Base-by-base conservation (phyloP, 371 early-diverging fungal genomes). In the Haplosporangium sp. region DNA sequence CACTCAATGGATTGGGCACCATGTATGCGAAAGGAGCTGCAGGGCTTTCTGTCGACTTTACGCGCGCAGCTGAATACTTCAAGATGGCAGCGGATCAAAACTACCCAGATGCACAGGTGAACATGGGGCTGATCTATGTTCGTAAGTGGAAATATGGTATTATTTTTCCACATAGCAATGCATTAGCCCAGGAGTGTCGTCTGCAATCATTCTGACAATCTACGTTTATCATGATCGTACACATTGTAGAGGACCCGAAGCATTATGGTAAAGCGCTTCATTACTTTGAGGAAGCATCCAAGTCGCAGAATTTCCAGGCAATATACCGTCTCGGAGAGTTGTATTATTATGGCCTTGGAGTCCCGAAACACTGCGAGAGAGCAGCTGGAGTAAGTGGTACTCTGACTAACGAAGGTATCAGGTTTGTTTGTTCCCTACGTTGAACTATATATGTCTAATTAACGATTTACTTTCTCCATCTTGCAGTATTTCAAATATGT, bases 11-110 rank as follows among this genome's bases (percentile, higher is more conserved):
- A 8, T 62, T 98, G 10, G 98, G 96, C n/a, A 76, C 89, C 64
- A 95, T 98, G 95, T 84, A 92, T 62, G 72, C 87, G 64, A 82
- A 90, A 23, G 98, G 96, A 11, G 79, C 86, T 13, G 64, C 68
- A 6, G 76, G 70, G 37, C 67, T 84, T 45, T 21, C 69, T 9
- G 38, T 80, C 55, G 83, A 87, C 73, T 63, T 56, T 41, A 85
- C 86, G 23, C 64, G 76, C 23, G 95, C 93, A 0, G 80, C 83
- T 2, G 82, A 85, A 29, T 86, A 85, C 55, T 92, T 92, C 61
- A 81, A 83, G 52, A 61, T 76, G 56, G 92, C 94, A 1, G 91
- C 95, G 0, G 86, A 86, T 8, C 81, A 76, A 37, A 81, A 85
- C 5, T 83, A 88, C 40, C 85, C 85, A 10, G 86, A 90, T 41